A percentile compares a stretch with the other conserved stretches of the same genome.
Evolutionary conservation across 2,329 filamentous ascomycete genomes (phyloP).

Genomic region (Endoconidiophora polonica): DNA sequence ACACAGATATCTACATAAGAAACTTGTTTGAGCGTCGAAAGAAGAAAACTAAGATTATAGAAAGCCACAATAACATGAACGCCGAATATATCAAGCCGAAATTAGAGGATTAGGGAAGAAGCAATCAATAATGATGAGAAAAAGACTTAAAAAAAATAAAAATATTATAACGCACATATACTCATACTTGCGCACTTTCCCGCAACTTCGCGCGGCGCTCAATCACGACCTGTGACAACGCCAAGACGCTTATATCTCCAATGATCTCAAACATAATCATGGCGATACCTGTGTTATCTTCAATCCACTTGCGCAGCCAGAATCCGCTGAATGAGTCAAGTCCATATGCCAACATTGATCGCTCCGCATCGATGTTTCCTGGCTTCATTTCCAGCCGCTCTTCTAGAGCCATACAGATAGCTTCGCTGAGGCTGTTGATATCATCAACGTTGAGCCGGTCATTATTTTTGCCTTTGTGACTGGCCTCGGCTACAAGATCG

Average conservation of each 20-base stretch:
- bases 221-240: constrained; percentile 23
- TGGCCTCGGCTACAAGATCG: too few species aligned
- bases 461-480: constrained; percentile 1
- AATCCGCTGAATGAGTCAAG: constrained; percentile 37
- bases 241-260: constrained; percentile 25
- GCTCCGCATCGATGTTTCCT: constrained; percentile 27
- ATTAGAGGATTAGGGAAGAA: too few species aligned
- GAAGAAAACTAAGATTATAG: too few species aligned
- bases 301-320: constrained; percentile 35
- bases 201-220: neutral
- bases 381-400: constrained; percentile 27
- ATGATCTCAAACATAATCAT: constrained; percentile 32
- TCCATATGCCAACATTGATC: constrained; percentile 29
- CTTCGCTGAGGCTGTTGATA: constrained; percentile 21
- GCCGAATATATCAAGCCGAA: too few species aligned
- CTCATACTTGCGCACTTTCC: too few species aligned
- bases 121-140: too few species aligned
- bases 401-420: constrained; percentile 17
- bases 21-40: too few species aligned
- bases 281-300: constrained; percentile 26
- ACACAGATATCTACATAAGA: too few species aligned
- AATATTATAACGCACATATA: too few species aligned
- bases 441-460: constrained; percentile 14
- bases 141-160: too few species aligned
- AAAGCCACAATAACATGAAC: too few species aligned